Conservation (phyloP, 768 basidiomycete genomes). For the Pleurotus citrinopileatus region DNA sequence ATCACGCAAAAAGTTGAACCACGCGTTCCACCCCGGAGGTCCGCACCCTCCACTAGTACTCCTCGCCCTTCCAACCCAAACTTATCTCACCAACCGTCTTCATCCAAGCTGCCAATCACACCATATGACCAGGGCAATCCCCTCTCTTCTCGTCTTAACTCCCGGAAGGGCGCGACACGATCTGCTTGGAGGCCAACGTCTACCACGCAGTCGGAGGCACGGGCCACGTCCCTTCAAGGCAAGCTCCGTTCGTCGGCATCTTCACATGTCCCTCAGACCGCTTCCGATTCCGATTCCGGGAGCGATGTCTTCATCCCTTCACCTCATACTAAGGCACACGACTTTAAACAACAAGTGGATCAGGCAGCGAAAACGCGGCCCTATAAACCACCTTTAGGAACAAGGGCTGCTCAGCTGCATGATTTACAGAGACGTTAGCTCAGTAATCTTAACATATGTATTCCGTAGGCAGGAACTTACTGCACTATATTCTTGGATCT, state of each 20-base stretch:
- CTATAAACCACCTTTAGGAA: conserved; percentile 5
- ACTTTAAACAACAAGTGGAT: background rate
- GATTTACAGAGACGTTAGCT: background rate
- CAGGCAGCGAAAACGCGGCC: background rate
- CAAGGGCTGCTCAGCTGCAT: background rate
- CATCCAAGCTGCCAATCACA: too few species aligned
- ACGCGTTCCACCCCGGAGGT: background rate
- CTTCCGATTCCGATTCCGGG: background rate
- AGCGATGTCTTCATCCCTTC: background rate
- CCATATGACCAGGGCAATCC: too few species aligned
- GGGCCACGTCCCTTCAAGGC: background rate
- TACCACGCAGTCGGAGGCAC: background rate
- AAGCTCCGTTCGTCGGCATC: background rate
- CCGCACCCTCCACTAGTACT: background rate
- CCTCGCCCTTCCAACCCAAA: background rate
- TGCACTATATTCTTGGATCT: too few species aligned
- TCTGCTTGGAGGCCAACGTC: too few species aligned
- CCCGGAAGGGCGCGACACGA: too few species aligned
- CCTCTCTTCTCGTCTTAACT: too few species aligned
- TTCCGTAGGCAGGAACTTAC: too few species aligned
- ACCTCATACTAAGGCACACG: background rate
- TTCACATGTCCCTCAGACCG: background rate
- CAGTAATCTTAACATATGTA: background rate
- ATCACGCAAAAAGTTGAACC: too few species aligned
- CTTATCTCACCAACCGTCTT: too few species aligned